Evolutionary conservation across 2,329 filamentous ascomycete genomes (phyloP).

Genomic region (Knoxdaviesia proteae): DNA sequence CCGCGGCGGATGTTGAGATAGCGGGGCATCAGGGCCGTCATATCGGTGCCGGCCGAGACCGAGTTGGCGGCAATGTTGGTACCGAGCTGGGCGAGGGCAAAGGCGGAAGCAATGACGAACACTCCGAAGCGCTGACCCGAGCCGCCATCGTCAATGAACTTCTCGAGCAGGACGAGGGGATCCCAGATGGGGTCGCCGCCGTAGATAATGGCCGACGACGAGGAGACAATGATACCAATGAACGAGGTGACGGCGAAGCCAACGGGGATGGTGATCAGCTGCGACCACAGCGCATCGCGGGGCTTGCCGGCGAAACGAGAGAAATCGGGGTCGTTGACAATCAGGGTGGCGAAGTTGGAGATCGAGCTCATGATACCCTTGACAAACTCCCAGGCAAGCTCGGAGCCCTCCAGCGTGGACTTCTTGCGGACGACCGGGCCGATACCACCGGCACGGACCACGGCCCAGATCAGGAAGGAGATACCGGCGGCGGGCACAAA

Average conservation of each 20-base stretch:
- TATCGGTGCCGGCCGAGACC: constrained; percentile 62
- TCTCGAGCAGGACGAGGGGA: constrained; percentile 43
- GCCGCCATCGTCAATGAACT: constrained; percentile 47
- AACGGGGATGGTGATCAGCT: constrained; percentile 52
- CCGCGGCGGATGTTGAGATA: constrained; percentile 73
- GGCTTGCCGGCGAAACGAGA: constrained; percentile 63
- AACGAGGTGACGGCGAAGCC: constrained; percentile 66
- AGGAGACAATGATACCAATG: constrained; percentile 62
- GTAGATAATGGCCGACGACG: constrained; percentile 49
- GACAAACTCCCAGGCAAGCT: constrained; percentile 63
- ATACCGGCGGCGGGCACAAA: constrained; percentile 69
- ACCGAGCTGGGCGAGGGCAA: constrained; percentile 61
- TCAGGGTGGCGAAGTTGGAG: constrained; percentile 76
- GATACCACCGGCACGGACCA: constrained; percentile 61
- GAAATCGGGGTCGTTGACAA: constrained; percentile 69
- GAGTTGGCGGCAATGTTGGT: constrained; percentile 80
- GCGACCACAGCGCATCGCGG: constrained; percentile 58
- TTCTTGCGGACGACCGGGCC: constrained; percentile 63
- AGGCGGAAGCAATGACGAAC: constrained; percentile 50
- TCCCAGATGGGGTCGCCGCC: constrained; percentile 47
- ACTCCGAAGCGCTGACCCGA: constrained; percentile 52
- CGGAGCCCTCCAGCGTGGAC: constrained; percentile 39
- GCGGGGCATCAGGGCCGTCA: constrained; percentile 61
- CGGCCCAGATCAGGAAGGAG: constrained; percentile 71
- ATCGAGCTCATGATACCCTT: constrained; percentile 76